phyloP scores from a whole-genome alignment of 2,329 filamentous ascomycete species.

The Pseudogymnoascus sp. region DNA sequence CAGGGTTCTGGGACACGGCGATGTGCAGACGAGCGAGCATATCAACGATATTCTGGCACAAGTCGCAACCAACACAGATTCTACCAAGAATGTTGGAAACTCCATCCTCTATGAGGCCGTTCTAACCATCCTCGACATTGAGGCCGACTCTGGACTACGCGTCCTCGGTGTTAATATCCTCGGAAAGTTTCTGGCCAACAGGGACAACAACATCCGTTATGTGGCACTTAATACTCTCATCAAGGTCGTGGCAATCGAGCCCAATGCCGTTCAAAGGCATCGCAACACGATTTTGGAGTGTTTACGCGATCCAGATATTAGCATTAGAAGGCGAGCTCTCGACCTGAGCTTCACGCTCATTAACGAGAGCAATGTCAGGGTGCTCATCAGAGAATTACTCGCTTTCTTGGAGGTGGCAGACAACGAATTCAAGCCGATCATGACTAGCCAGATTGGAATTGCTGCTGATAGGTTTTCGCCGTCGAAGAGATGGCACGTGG shows the following conservation, averaged over 20 bases:
- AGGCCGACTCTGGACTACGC: constrained; percentile 88
- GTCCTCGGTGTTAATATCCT: constrained; percentile 97
- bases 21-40: constrained; percentile 82
- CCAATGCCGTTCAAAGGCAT: constrained; percentile 93
- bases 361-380: constrained; percentile 91
- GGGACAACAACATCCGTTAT: constrained; percentile 98
- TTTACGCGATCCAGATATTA: constrained; percentile 93
- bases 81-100: constrained; percentile 97
- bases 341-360: constrained; percentile 97
- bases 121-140: constrained; percentile 93
- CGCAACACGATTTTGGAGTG: constrained; percentile 97
- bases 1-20: constrained; percentile 77
- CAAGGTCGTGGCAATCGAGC: constrained; percentile 96
- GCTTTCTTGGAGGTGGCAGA: constrained; percentile 96
- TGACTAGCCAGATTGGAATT: constrained; percentile 97
- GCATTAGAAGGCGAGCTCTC: constrained; percentile 87
- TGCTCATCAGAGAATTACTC: constrained; percentile 84
- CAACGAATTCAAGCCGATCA: constrained; percentile 96
- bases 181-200: constrained; percentile 95
- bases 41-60: constrained; percentile 98
- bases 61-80: constrained; percentile 96
- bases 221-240: constrained; percentile 95
- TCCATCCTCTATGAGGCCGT: constrained; percentile 97
- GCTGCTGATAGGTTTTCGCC: constrained; percentile 93
- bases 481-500: constrained; percentile 96